Conservation (phyloP, 1,139 yeast genomes). For the Hemisphaericaspora lyxosophila region DNA sequence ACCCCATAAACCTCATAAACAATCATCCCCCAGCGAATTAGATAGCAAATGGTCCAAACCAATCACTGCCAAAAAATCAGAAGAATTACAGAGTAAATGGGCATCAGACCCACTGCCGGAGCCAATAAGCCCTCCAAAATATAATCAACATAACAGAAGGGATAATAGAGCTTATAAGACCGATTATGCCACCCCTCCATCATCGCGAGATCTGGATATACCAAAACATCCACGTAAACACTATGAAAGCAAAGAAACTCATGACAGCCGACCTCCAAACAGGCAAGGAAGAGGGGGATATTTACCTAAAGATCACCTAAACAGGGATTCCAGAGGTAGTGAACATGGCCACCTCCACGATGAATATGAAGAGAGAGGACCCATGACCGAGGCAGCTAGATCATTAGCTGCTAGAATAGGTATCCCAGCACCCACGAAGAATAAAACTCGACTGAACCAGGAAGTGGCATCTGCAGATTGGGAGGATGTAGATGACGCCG, state of each 20-base stretch:
- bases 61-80: constrained; percentile 12
- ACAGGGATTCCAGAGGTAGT: no score
- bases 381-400: constrained; percentile 28
- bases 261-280: not conserved
- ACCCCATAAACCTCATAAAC: constrained; percentile 1
- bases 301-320: not conserved
- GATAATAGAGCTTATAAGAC: constrained; percentile 3
- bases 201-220: constrained; percentile 4
- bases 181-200: constrained; percentile 11
- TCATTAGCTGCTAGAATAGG: constrained; percentile 30
- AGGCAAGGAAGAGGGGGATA: not conserved
- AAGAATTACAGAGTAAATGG: constrained; percentile 17
- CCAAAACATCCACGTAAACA: no score
- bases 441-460: not conserved
- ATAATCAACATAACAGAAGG: constrained; percentile 2
- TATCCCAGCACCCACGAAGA: constrained; percentile 4
- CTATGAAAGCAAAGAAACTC: not conserved
- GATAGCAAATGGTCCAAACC: constrained; percentile 16
- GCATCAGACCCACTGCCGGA: constrained; percentile 14
- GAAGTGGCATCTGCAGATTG: not conserved
- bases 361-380: constrained; percentile 19
- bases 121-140: constrained; percentile 1
- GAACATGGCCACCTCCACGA: constrained; percentile 7
- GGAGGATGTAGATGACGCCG: constrained; percentile 4
- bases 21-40: constrained; percentile 2